These are phyloP conservation scores for Colletotrichum limetticola DNA, from an alignment of 2,329 filamentous ascomycete species.

Conservation along the genomic window DNA sequence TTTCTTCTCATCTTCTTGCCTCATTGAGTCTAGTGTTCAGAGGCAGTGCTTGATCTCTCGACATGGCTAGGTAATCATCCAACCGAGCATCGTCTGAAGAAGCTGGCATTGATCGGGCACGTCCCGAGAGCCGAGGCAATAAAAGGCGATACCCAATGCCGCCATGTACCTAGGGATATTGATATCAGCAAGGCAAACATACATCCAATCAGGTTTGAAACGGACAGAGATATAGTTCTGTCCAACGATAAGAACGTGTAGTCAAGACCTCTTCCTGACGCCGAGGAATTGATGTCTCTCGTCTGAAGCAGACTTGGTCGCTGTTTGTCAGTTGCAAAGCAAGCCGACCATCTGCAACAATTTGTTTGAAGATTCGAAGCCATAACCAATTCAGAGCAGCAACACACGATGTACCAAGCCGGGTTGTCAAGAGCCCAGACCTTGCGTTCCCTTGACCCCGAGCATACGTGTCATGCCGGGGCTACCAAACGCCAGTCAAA, in stretches of 20 bases:
- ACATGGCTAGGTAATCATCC: not conserved
- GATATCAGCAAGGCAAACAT: not conserved
- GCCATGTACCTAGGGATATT: not conserved
- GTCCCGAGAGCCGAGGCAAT: not conserved
- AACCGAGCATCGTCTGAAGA: not conserved
- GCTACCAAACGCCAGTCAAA: slow-evolving; percentile 4
- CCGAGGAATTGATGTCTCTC: not conserved
- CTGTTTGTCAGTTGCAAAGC: not conserved
- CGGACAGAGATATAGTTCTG: not conserved
- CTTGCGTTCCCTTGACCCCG: not conserved
- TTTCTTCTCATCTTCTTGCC: not conserved
- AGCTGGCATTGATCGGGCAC: not conserved
- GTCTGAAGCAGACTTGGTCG: not conserved
- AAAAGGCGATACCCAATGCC: not conserved
- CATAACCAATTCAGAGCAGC: not conserved
- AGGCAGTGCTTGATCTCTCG: not conserved
- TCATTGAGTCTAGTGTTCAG: not conserved
- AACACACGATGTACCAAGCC: not conserved
- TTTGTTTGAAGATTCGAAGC: not conserved
- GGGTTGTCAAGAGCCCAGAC: not conserved
- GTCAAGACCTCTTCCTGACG: not conserved
- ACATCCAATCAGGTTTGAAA: not conserved
- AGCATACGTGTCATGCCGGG: not conserved
- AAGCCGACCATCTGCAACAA: not conserved
- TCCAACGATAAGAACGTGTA: not conserved